Conservation (phyloP, 495 filamentous ascomycete genomes). For the Rostrohypoxylon terebratum region DNA sequence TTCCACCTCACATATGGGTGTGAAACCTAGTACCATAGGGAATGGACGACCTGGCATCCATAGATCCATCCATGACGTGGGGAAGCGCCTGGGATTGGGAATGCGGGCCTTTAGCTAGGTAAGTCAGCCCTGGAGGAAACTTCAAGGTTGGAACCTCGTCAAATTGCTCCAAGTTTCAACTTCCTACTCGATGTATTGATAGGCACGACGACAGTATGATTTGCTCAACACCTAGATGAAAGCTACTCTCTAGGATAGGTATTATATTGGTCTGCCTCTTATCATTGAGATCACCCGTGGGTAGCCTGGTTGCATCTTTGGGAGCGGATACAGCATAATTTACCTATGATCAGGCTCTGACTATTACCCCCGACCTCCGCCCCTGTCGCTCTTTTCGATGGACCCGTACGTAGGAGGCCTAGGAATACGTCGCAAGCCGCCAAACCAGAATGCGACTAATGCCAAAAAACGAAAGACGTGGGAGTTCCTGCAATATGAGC, state of each 20-base stretch:
- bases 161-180: too few relatives aligned
- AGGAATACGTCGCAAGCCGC: constrained; percentile 18
- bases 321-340: background rate
- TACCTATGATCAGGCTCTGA: background rate
- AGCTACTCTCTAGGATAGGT: background rate
- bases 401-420: constrained; percentile 36
- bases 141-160: too few relatives aligned
- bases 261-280: background rate
- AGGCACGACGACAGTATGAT: background rate
- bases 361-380: background rate
- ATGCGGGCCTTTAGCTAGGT: too few relatives aligned
- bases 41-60: too few relatives aligned
- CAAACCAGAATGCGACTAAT: background rate
- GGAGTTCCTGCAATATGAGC: background rate
- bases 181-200: too few relatives aligned
- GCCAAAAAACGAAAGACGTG: background rate
- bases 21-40: too few relatives aligned
- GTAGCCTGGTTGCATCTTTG: background rate
- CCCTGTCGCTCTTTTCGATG: constrained; percentile 17
- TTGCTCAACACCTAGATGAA: background rate
- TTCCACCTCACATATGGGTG: too few relatives aligned
- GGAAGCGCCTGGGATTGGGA: too few relatives aligned
- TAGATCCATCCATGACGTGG: too few relatives aligned
- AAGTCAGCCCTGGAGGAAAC: too few relatives aligned
- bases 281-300: background rate